Conservation (phyloP, 805 yeast genomes). For the Monosporozyma servazzii region DNA sequence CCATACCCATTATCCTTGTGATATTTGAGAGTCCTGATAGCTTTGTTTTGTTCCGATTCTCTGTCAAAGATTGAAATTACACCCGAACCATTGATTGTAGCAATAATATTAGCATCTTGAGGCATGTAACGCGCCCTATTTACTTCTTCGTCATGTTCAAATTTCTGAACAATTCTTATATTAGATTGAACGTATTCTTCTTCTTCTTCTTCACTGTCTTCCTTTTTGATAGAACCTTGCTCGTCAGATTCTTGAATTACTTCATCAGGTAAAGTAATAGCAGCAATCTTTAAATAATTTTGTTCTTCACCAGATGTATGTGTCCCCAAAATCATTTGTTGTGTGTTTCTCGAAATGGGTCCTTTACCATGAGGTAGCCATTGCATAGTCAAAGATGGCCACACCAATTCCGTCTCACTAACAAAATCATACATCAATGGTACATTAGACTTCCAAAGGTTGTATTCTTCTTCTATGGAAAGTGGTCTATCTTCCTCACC, state of each 20-base stretch:
- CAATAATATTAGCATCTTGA: conserved; percentile 43
- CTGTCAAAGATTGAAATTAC: conserved; percentile 45
- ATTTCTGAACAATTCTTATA: conserved; percentile 52
- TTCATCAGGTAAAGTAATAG: conserved; percentile 45
- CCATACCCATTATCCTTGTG: conserved; percentile 71
- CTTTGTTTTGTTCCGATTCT: conserved; percentile 19
- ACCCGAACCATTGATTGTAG: conserved; percentile 64
- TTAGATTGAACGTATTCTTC: conserved; percentile 32
- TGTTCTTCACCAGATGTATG: conserved; percentile 64
- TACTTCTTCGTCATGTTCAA: conserved; percentile 53
- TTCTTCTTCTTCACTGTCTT: conserved; percentile 16
- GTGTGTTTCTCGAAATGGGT: conserved; percentile 25
- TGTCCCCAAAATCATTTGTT: conserved; percentile 57
- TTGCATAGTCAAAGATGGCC: conserved; percentile 77
- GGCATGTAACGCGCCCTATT: conserved; percentile 69
- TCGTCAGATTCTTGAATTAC: conserved; percentile 4
- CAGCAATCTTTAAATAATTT: conserved; percentile 57
- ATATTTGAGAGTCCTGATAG: conserved; percentile 36
- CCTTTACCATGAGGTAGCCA: conserved; percentile 48
- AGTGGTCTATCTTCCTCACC: conserved; percentile 7
- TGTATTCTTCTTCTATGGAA: conserved; percentile 48
- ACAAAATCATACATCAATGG: conserved; percentile 77
- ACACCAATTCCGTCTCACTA: conserved; percentile 65
- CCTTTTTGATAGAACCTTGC: background rate
- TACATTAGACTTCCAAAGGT: conserved; percentile 73